Percentiles rank a stretch among this genome's conserved stretches.
These are phyloP conservation scores for Entomophthora muscae DNA, from an alignment of 371 early-diverging fungal genomes.

Conservation along the genomic window DNA sequence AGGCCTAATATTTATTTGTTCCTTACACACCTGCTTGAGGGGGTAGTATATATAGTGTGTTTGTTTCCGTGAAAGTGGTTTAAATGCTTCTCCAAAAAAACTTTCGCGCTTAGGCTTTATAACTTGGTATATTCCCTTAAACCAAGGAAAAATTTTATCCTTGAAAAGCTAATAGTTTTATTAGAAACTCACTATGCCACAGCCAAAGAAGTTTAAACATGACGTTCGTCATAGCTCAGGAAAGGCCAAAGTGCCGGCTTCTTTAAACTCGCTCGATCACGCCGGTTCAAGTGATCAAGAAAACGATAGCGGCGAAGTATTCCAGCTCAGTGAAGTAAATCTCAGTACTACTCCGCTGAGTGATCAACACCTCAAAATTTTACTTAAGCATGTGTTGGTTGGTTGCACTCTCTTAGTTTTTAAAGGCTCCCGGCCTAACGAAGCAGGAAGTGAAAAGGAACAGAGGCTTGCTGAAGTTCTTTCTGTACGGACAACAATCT, in stretches of 20 bases:
- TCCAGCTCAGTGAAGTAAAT: not conserved
- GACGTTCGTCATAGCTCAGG: not conserved
- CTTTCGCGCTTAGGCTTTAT: too few species aligned
- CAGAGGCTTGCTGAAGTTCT: slow-evolving; percentile 15
- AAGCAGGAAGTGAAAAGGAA: slow-evolving; percentile 16
- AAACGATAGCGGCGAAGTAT: not conserved
- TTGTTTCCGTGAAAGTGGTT: too few species aligned
- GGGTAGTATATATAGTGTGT: too few species aligned
- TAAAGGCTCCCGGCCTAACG: not conserved
- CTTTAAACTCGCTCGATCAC: not conserved
- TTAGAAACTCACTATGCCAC: not conserved
- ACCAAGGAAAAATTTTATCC: too few species aligned
- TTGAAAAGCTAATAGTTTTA: not conserved
- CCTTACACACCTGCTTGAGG: too few species aligned
- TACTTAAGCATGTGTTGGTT: slow-evolving; percentile 6
- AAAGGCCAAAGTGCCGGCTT: not conserved
- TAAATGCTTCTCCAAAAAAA: too few species aligned
- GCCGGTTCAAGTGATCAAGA: not conserved
- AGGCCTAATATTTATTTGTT: too few species aligned
- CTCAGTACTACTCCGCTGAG: not conserved
- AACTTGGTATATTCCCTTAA: too few species aligned
- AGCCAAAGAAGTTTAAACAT: not conserved
- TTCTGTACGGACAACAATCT: not conserved
- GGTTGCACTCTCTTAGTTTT: not conserved
- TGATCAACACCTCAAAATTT: not conserved